Base-by-base conservation (phyloP, 176 grass and related monocot species). In the Juncus effusus region DNA sequence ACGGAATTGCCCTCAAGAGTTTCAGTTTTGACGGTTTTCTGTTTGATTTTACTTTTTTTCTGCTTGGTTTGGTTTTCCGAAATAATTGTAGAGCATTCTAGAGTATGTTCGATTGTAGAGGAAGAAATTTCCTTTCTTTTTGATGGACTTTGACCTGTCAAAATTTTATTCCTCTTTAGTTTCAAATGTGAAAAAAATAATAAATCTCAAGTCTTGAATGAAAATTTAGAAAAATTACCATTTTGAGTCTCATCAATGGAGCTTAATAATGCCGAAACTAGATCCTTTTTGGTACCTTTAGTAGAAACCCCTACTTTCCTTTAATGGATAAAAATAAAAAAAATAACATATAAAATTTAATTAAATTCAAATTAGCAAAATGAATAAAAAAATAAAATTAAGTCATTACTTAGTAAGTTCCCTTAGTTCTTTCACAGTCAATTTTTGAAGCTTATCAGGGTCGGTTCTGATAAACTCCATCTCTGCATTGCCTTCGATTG, bases 381-480 rank as follows among this genome's bases (percentile, higher is more conserved):
- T 56, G 71, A 39, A 9, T 6, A 54, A 79, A 47, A 70, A 15
- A 75, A 67, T 41, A 5, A 28, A 68, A 4, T 8, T 39, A 67
- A 55, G 13, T 64, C 37, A 62, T 10, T 73, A 91, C 87, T 79
- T 89, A 28, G 76, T 88, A 16, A 91, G 69, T 74, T 81, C 70
- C 66, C 80, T 91, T 56, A 96, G 79, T 57, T 96, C 85, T 55
- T 81, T 96, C 38, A 91, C 67, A 35, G 87, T 96, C 92, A 88
- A 86, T 44, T 79, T 81, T 39, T 85, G 79, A 60, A 91, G 85
- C 70, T 58, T 84, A 49, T 75, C 54, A 69, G 85, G 80, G 65
- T 90, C 80, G 39, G 51, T 74, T 56, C 67, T 83, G 12, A 91
- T 39, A 65, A n/a, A 52, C 67, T 88, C 80, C 38, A 88, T 70